Conservation (phyloP, 352 stramenopile genomes). For the Phytophthora uliginosa region DNA sequence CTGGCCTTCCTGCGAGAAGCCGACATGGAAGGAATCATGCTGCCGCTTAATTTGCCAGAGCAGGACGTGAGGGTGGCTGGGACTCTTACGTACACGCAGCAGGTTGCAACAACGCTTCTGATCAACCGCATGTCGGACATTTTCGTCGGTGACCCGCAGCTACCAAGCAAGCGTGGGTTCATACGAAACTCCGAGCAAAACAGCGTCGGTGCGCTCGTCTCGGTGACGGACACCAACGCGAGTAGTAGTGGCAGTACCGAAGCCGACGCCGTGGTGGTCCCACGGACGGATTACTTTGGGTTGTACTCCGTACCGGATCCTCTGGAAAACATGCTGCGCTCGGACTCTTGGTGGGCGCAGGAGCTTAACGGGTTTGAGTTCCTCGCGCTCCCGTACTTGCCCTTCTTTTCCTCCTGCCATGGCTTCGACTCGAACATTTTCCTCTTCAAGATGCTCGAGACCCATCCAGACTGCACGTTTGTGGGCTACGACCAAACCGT, state of each 20-base stretch:
- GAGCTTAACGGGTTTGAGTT: constrained; percentile 72
- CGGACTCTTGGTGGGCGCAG: constrained; percentile 82
- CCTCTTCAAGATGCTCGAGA: constrained; percentile 95
- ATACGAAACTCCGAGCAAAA: constrained; percentile 77
- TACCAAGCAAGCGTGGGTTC: constrained; percentile 62
- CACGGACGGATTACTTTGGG: constrained; percentile 66
- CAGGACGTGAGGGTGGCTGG: constrained; percentile 59
- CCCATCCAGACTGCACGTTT: constrained; percentile 93
- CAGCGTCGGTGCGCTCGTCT: constrained; percentile 42
- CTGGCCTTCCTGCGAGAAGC: constrained; percentile 87
- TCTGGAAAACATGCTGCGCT: constrained; percentile 48
- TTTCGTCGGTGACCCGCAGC: constrained; percentile 88
- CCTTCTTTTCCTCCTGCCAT: constrained; percentile 97
- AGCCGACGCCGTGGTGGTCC: constrained; percentile 31
- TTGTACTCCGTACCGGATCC: constrained; percentile 58
- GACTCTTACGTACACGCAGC: constrained; percentile 62
- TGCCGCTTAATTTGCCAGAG: constrained; percentile 96
- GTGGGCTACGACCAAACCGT: constrained; percentile 91
- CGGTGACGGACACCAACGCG: constrained; percentile 15
- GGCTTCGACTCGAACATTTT: constrained; percentile 96
- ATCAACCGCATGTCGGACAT: constrained; percentile 95
- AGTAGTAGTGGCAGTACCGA: constrained; percentile 29
- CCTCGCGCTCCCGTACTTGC: constrained; percentile 95
- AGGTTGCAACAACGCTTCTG: constrained; percentile 87
- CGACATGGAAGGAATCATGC: constrained; percentile 86